phyloP scores from a whole-genome alignment of 805 yeast species.

The Wickerhamomyces chambardii region DNA sequence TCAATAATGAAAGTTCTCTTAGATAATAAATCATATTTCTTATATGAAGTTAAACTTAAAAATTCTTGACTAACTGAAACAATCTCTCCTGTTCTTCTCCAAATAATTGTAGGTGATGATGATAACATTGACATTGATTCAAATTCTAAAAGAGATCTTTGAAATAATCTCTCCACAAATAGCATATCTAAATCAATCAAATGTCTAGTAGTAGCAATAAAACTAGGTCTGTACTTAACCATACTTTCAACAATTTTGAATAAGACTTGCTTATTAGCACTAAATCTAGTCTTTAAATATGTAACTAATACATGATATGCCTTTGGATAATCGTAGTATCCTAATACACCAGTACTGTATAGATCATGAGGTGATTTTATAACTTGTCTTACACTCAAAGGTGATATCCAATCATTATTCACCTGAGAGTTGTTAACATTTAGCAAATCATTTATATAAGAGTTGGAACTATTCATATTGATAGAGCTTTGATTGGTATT shows the following conservation, averaged over 20 bases:
- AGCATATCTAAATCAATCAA: slow-evolving; percentile 64
- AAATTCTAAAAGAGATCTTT: slow-evolving; percentile 47
- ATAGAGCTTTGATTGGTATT: no score
- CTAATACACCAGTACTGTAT: slow-evolving; percentile 67
- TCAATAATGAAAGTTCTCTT: slow-evolving; percentile 67
- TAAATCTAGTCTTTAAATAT: slow-evolving; percentile 66
- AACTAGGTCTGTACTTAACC: slow-evolving; percentile 59
- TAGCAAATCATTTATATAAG: neutral
- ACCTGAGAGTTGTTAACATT: slow-evolving; percentile 2
- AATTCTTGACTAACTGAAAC: slow-evolving; percentile 73
- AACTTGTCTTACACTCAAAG: slow-evolving; percentile 46
- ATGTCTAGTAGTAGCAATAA: slow-evolving; percentile 67
- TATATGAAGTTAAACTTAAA: slow-evolving; percentile 58
- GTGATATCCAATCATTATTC: slow-evolving; percentile 39
- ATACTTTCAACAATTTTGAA: slow-evolving; percentile 43
- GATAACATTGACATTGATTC: slow-evolving; percentile 40
- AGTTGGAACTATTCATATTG: no score
- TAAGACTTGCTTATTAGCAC: slow-evolving; percentile 45
- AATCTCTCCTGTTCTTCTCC: slow-evolving; percentile 84
- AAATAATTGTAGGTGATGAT: slow-evolving; percentile 73
- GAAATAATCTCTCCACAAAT: slow-evolving; percentile 50
- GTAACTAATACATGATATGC: slow-evolving; percentile 80
- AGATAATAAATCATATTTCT: slow-evolving; percentile 44
- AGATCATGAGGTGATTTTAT: slow-evolving; percentile 68
- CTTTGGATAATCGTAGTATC: slow-evolving; percentile 80